Conservation (phyloP, 2,329 filamentous ascomycete species). For the Coniella vitis region DNA sequence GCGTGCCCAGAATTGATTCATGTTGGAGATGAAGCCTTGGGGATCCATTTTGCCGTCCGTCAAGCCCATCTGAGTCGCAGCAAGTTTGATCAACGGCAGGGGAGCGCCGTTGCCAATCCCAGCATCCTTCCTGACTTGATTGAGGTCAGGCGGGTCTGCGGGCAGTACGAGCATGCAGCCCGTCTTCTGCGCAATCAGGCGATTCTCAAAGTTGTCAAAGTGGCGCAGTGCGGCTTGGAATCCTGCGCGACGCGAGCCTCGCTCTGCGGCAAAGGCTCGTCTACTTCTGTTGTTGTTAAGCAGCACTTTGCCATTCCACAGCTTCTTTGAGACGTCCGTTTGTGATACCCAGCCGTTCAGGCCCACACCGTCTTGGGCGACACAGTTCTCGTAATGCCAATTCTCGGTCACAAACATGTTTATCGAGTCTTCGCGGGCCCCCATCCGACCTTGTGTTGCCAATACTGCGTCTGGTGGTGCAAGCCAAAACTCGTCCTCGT, state of each 20-base stretch:
- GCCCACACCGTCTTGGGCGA: constrained; percentile 13
- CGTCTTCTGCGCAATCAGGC: constrained; percentile 25
- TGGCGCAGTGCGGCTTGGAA: constrained; percentile 36
- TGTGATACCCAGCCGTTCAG: constrained; percentile 17
- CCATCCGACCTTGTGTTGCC: neutral
- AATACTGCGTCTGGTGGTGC: neutral
- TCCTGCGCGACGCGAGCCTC: constrained; percentile 38
- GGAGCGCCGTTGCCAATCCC: constrained; percentile 7
- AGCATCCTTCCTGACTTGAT: constrained; percentile 16
- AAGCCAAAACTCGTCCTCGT: constrained; percentile 15
- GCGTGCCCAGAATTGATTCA: constrained; percentile 14
- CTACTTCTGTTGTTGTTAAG: neutral
- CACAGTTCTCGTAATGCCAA: constrained; percentile 28
- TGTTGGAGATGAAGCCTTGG: constrained; percentile 14
- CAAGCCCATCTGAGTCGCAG: neutral
- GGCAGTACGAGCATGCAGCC: constrained; percentile 33
- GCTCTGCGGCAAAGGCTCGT: constrained; percentile 27
- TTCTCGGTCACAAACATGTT: constrained; percentile 32
- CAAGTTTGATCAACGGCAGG: constrained; percentile 5
- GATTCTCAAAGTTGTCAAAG: constrained; percentile 32
- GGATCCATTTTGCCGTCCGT: constrained; percentile 16
- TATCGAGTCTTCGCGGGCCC: constrained; percentile 3
- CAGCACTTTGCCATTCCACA: constrained; percentile 2
- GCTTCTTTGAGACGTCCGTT: neutral
- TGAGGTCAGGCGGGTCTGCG: constrained; percentile 18